Conservation (phyloP, 768 basidiomycete species). For the Hygrophorus russula region DNA sequence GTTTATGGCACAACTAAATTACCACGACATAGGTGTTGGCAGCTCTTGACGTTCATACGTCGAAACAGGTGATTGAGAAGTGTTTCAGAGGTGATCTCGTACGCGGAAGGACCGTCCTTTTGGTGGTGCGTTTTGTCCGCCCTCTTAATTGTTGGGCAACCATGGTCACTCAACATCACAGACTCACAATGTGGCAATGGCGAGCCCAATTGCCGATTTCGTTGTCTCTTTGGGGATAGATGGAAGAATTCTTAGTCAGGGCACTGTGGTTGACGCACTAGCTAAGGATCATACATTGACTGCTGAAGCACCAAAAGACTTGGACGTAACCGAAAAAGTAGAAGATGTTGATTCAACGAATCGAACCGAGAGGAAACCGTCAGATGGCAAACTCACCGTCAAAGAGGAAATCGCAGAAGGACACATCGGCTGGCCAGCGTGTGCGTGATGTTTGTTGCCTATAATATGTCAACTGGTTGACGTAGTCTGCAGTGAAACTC, state of each 20-base stretch:
- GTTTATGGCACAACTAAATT: conserved; percentile 15
- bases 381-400: conserved; percentile 17
- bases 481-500: conserved; percentile 24
- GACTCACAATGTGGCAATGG: conserved; percentile 44
- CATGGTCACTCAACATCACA: conserved; percentile 7
- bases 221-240: conserved; percentile 45
- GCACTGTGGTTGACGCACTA: conserved; percentile 39
- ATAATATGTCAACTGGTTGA: too few species aligned
- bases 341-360: conserved; percentile 19
- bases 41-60: conserved; percentile 45
- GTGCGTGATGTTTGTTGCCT: too few species aligned
- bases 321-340: conserved; percentile 13
- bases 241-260: conserved; percentile 39
- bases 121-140: conserved; percentile 42
- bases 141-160: too few species aligned
- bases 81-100: conserved; percentile 76
- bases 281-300: conserved; percentile 24
- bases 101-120: conserved; percentile 70
- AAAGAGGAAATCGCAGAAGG: conserved; percentile 55
- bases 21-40: background rate
- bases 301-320: conserved; percentile 18
- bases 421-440: conserved; percentile 40
- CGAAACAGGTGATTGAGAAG: conserved; percentile 68
- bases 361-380: conserved; percentile 30
- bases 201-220: conserved; percentile 40